A percentile compares a stretch with the other conserved stretches of the same genome.
Evolutionary conservation across 768 basidiomycete genomes (phyloP).

Genomic region (Infundibulicybe gibba): DNA sequence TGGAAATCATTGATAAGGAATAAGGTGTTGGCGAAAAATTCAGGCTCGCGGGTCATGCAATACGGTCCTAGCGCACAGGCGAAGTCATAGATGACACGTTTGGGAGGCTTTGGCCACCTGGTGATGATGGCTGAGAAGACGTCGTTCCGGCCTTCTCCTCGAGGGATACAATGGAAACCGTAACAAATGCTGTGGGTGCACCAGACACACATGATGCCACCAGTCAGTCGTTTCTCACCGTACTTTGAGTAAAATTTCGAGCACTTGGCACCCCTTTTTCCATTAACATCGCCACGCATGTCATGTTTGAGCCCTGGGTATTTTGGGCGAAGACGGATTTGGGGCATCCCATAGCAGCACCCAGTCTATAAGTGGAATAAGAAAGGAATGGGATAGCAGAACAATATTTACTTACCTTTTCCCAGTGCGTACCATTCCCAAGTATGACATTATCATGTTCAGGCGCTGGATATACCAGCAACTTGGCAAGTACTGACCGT

Average conservation of each 20-base stretch:
- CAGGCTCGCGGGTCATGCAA: too few species aligned
- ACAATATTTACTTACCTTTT: conserved; percentile 8
- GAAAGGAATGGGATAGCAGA: background rate
- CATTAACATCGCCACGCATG: conserved; percentile 4
- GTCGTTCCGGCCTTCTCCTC: too few species aligned
- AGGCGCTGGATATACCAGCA: background rate
- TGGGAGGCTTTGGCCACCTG: too few species aligned
- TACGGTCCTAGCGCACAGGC: too few species aligned
- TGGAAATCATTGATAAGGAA: too few species aligned
- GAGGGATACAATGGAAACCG: too few species aligned
- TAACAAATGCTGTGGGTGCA: too few species aligned
- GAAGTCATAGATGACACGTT: too few species aligned
- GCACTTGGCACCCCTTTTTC: conserved; percentile 12
- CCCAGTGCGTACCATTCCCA: conserved; percentile 1
- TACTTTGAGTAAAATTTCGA: too few species aligned
- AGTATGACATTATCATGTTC: background rate
- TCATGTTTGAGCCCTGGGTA: conserved; percentile 23
- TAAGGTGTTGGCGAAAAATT: too few species aligned
- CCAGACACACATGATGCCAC: conserved; percentile 3
- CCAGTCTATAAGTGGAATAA: conserved; percentile 16
- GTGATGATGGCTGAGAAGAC: too few species aligned
- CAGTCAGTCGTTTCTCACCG: too few species aligned
- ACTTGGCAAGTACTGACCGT: background rate
- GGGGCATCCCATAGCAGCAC: conserved; percentile 23
- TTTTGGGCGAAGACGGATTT: conserved; percentile 19